Base-by-base conservation (phyloP, 2,329 filamentous ascomycete genomes). In the Grosmannia penicillata region DNA sequence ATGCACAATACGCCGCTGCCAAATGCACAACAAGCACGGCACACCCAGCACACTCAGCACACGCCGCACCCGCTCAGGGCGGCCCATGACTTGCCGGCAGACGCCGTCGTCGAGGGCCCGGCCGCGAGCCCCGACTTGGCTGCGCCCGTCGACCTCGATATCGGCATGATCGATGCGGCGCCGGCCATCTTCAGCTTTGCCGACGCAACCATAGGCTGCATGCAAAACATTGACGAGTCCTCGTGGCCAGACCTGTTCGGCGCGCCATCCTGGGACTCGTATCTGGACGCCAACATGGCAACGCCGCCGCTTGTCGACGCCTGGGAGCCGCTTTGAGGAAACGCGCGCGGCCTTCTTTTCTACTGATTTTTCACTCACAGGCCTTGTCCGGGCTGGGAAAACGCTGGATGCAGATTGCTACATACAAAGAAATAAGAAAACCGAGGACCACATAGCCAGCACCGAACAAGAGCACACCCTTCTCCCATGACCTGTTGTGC, bases 181-280 rank as follows among this genome's bases (percentile, higher is more conserved):
- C 26, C 29, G 23, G 26, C 25, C 21, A 25, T 36, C 18, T 29
- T 43, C 26, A 41, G 33, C 29, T 37, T 49, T 19, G 40, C 42
- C 8, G 49, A 51, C 33, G 49, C 40, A n/a, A 48, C 50, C 9
- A 35, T 50, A 22, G 52, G 50, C 28, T 40, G 51, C 43, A 46
- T 54, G 23, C 47, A 48, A 25, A 50, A 53, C 18, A 25, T 53
- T 21, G 51, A 54, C 26, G 44, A 33, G 11, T 8, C 26, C 4
- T 19, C 31, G 9, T 44, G 38, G 40, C 36, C 40, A 2, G 44
- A 46, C 36, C 19, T 45, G 22, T 37, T 45, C 25, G 28, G 23
- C 34, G 23, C 29, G 10, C 15, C 38, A 4, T 33, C 27, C 2
- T 44, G 42, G 42, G 45, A 47, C 17, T 25, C 33, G 37, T 43